A percentile compares a stretch with the other conserved stretches of the same genome.
These are phyloP conservation scores for Xylaria sp. DNA, from an alignment of 2,329 filamentous ascomycete genomes.

Conservation along the genomic window DNA sequence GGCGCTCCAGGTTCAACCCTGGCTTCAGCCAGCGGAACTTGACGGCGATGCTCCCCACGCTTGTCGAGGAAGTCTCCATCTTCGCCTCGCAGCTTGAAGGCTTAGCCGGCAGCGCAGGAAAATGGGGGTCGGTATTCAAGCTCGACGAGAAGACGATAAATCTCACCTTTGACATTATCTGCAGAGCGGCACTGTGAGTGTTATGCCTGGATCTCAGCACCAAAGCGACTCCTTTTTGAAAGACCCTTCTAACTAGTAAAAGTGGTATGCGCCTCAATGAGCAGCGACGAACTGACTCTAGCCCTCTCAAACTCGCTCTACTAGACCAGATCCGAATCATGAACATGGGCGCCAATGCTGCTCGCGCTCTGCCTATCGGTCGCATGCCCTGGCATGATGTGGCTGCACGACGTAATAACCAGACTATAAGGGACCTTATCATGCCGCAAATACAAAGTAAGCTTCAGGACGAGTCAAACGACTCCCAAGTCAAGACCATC, in stretches of 20 bases:
- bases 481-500: conserved; percentile 44
- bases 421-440: conserved; percentile 41
- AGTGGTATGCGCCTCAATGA: conserved; percentile 46
- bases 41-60: conserved; percentile 50
- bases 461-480: conserved; percentile 33
- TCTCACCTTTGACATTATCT: conserved; percentile 56
- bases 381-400: conserved; percentile 43
- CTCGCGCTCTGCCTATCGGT: conserved; percentile 34
- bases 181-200: conserved; percentile 51
- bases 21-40: conserved; percentile 54
- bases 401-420: conserved; percentile 44
- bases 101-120: conserved; percentile 45
- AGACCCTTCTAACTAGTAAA: conserved; percentile 24
- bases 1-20: conserved; percentile 51
- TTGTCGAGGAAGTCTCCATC: conserved; percentile 53
- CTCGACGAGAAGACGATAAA: conserved; percentile 53
- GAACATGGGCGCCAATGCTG: conserved; percentile 36
- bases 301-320: conserved; percentile 43
- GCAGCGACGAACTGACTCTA: conserved; percentile 37
- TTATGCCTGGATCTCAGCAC: neutral
- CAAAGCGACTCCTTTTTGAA: neutral
- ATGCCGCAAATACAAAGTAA: conserved; percentile 44
- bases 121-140: conserved; percentile 49
- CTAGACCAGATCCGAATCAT: conserved; percentile 42
- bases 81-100: conserved; percentile 49